phyloP scores from a whole-genome alignment of 257 asterid genomes.

The Nicotiana sylvestris region DNA sequence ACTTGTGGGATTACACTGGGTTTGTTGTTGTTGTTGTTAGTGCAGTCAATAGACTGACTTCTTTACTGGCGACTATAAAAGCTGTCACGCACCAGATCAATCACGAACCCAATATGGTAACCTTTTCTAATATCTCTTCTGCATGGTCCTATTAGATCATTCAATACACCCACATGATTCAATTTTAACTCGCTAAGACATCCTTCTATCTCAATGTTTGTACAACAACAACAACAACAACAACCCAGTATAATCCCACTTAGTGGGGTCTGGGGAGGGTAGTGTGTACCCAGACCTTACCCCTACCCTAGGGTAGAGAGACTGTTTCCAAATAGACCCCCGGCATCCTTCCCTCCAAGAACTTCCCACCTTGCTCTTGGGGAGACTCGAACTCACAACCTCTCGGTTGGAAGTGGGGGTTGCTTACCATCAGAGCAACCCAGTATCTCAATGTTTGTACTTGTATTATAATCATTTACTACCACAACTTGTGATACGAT shows the following conservation, averaged over 20 bases:
- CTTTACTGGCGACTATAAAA: neutral
- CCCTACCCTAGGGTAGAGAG: too few relatives aligned
- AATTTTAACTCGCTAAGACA: neutral
- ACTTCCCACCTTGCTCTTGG: too few relatives aligned
- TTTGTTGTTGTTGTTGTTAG: neutral
- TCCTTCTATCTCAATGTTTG: neutral
- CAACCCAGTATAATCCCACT: too few relatives aligned
- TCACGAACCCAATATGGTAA: neutral
- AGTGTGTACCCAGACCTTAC: too few relatives aligned
- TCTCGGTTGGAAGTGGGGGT: too few relatives aligned
- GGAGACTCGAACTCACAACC: too few relatives aligned
- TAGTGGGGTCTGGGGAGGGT: too few relatives aligned
- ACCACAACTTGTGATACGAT: neutral
- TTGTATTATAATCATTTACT: neutral
- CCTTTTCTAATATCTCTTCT: neutral
- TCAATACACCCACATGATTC: neutral
- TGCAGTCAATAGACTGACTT: neutral
- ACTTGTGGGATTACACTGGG: too few relatives aligned
- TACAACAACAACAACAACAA: too few relatives aligned
- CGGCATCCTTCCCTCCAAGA: too few relatives aligned
- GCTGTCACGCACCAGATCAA: neutral
- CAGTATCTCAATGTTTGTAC: neutral
- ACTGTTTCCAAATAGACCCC: too few relatives aligned
- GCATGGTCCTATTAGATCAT: neutral
- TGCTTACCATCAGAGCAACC: too few relatives aligned